phyloP scores from a whole-genome alignment of 2,329 filamentous ascomycete species.

The Colletotrichum australisinense region DNA sequence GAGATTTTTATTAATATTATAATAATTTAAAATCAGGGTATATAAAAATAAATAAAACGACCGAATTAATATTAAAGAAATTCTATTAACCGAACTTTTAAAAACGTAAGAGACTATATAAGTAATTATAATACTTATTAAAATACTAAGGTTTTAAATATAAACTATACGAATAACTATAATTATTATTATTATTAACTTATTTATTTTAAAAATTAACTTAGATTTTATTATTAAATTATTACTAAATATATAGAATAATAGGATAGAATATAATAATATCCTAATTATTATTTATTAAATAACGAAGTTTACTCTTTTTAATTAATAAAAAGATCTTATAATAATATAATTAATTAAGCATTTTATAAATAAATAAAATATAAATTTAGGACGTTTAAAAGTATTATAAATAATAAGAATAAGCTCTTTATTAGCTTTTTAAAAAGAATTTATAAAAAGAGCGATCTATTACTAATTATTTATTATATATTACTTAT shows the following conservation, averaged over 20 bases:
- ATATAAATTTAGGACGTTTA: not conserved
- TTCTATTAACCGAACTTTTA: not conserved
- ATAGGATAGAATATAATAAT: not conserved
- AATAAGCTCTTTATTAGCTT: not conserved
- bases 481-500: not conserved
- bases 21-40: not conserved
- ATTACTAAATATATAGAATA: too few species aligned
- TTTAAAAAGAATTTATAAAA: too few species aligned
- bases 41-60: not conserved
- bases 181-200: not conserved
- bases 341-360: not conserved
- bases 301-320: not conserved
- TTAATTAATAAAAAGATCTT: not conserved
- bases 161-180: not conserved
- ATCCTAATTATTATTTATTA: not conserved
- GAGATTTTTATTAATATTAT: conserved; percentile 2
- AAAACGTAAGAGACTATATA: not conserved
- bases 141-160: not conserved
- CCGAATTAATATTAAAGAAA: not conserved
- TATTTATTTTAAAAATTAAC: not conserved
- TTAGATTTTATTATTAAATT: not conserved
- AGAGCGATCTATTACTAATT: too few species aligned
- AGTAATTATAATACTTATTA: not conserved
- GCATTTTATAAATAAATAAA: not conserved
- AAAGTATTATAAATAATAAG: not conserved